Evolutionary conservation across 345 rosid genomes (phyloP), one percentile per base, ranked within the genome.

Genomic region (Melaleuca quinquenervia): DNA sequence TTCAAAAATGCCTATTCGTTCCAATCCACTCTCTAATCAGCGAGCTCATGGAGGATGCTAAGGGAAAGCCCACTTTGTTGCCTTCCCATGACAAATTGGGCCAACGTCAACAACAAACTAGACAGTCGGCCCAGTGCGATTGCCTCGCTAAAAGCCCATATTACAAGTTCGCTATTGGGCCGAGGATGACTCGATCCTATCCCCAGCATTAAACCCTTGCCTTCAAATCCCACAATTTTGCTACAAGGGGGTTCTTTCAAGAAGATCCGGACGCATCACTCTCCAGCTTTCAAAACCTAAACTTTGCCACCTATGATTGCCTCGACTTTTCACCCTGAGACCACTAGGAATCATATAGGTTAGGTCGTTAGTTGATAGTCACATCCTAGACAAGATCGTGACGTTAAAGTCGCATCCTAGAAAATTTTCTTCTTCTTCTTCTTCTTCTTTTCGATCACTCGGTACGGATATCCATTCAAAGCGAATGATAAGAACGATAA

Each of bases 401-500:
- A n/a, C n/a, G n/a, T n/a, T n/a, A n/a, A n/a, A 2, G 78, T 64
- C 1, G 11, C 22, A 1, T 64, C 22, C 44, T 15, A 32, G 1
- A 22, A 45, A 64, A 32, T 62, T 4, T 8, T 18, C 45, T 64
- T 14, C 24, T 13, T 62, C 75, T 36, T 41, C 41, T 41, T 41
- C 41, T 41, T 41, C 41, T 41, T 14, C 45, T 27, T 62, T 36
- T 41, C 24, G 1, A 36, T 14, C 32, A 18, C 11, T 36, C 12
- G 18, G 18, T 0, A 9, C 1, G 3, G 76, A 32, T 32, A 32
- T 32, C 22, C 24, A 32, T 32, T 4, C 18, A 32, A 36, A 70
- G 13, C 24, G 6, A 9, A 18, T 1, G 2, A 8, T 18, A 24
- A 70, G 0, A 2, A 32, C 5, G 22, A 64, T 2, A 0, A 3